Base-by-base conservation (phyloP, 371 early-diverging fungal species). In the Haplosporangium sp. region DNA sequence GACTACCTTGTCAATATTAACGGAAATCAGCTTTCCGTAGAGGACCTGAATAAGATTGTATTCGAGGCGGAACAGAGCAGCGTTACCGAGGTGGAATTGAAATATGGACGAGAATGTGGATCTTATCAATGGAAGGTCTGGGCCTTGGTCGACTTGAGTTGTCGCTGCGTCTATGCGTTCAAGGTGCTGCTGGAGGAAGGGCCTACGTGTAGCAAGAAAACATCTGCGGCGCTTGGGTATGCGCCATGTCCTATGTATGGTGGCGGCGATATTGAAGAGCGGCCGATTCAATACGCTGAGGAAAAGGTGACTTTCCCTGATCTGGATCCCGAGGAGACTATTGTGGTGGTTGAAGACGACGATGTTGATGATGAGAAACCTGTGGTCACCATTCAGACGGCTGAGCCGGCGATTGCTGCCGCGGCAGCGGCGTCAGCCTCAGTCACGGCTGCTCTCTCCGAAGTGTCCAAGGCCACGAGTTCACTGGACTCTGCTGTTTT, bases 141-240 rank as follows among this genome's bases (percentile, higher is more conserved):
- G 73, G 80, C 80, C 7, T 58, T 80, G 48, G 50, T 80, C 11
- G 80, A 80, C 43, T 36, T 69, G 57, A 69, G 55, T 29, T 80
- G 80, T 51, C 58, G 73, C 13, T 66, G 74, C 2, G 69, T 80
- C 36, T 80, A 80, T 58, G 80, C 57, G 8, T 72, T 77, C 62
- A 77, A 77, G 59, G 23, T 72, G 12, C 46, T 70, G 10, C 16
- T 77, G 55, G 61, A 52, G 0, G 43, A 47, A 18, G 73, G 73
- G 40, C 18, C 53, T 0, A 23, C 54, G 14, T 13, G 42, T 2
- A n/a, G 37, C 4, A 72, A 63, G 43, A 68, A 68, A 20, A 68
- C 59, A 2, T 55, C 69, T 1, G 69, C 64, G 0, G 64, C 72
- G 4, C 11, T 77, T 8, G 79, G 79, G 7, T 77, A 77, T 61